phyloP scores from a whole-genome alignment of 257 asterid species.

The Solanum chaucha region DNA sequence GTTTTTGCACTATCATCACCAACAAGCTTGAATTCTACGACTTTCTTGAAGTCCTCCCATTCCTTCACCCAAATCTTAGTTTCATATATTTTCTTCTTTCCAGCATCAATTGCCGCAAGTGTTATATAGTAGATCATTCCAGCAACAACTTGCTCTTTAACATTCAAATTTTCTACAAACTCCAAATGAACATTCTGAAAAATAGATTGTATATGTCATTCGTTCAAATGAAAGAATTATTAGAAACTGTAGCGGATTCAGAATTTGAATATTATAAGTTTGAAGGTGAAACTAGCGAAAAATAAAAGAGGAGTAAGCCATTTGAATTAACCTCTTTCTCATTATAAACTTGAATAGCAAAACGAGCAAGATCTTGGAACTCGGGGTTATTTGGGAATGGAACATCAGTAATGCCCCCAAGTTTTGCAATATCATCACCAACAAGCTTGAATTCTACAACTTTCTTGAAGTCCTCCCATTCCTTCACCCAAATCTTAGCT shows the following conservation, averaged over 20 bases:
- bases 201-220: too few species aligned
- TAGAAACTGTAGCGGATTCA: too few species aligned
- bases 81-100: constrained; percentile 1
- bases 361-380: neutral
- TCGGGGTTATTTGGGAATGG: neutral
- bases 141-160: neutral
- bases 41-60: constrained; percentile 3
- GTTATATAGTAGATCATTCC: neutral
- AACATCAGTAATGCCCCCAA: neutral
- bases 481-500: constrained; percentile 2
- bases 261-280: too few species aligned
- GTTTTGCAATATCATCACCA: neutral
- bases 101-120: neutral
- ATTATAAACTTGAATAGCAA: neutral
- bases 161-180: neutral
- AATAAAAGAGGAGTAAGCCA: too few species aligned
- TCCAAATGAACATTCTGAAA: constrained; percentile 1
- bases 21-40: neutral
- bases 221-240: too few species aligned
- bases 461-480: constrained; percentile 3
- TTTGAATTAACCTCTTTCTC: neutral
- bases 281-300: too few species aligned
- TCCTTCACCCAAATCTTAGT: constrained; percentile 2
- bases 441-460: neutral
- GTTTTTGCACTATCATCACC: neutral